These are phyloP conservation scores for Thermothelomyces thermophilus DNA, from an alignment of 2,329 filamentous ascomycete species.

Conservation along the genomic window DNA sequence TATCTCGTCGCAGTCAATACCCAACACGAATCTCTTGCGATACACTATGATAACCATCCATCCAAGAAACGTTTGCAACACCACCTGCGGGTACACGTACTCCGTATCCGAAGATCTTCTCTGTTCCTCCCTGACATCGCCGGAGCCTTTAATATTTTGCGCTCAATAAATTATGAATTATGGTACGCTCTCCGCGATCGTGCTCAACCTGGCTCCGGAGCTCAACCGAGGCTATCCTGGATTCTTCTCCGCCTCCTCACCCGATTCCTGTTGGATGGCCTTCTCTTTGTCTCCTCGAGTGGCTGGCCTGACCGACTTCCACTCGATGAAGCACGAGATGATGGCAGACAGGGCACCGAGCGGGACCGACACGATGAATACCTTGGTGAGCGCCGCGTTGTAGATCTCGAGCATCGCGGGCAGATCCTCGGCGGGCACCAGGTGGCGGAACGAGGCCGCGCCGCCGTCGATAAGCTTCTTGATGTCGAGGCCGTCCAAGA, in stretches of 20 bases:
- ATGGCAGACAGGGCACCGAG: conserved; percentile 19
- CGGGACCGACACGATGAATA: conserved; percentile 18
- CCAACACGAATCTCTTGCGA: too few relatives aligned
- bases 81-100: too few relatives aligned
- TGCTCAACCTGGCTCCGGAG: too few relatives aligned
- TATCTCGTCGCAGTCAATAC: too few relatives aligned
- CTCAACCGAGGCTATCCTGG: too few relatives aligned
- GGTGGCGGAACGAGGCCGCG: conserved; percentile 16
- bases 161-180: too few relatives aligned
- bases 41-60: too few relatives aligned
- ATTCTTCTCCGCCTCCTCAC: not conserved
- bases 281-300: not conserved
- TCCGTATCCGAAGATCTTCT: too few relatives aligned
- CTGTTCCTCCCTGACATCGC: too few relatives aligned
- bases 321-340: conserved; percentile 21
- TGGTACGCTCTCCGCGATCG: too few relatives aligned
- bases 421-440: conserved; percentile 18
- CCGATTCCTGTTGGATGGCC: not conserved
- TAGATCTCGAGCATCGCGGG: conserved; percentile 20
- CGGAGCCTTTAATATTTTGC: too few relatives aligned
- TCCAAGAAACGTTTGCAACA: too few relatives aligned
- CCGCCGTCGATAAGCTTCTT: conserved; percentile 21
- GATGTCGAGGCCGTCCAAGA: conserved; percentile 19
- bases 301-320: conserved; percentile 18
- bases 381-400: conserved; percentile 17